phyloP scores from a whole-genome alignment of 176 grass and related monocot species.

The Aegilops longissima region DNA sequence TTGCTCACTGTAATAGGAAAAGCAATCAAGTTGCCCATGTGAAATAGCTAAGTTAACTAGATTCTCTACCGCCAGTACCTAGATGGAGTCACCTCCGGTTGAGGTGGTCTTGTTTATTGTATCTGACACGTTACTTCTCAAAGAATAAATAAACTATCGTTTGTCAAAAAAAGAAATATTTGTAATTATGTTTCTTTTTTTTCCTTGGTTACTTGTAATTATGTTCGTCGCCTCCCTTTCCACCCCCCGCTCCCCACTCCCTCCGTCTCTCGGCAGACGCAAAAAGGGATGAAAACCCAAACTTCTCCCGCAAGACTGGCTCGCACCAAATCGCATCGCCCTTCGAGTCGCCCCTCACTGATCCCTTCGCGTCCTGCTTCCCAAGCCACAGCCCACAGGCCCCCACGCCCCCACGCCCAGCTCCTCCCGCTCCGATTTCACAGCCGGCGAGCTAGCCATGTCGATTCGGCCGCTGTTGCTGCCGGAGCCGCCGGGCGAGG shows the following conservation, averaged over 20 bases:
- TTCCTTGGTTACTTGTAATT: too few relatives aligned
- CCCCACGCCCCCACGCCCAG: not conserved
- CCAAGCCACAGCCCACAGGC: not conserved
- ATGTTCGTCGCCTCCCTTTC: not conserved
- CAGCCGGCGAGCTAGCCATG: not conserved
- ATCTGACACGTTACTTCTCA: too few relatives aligned
- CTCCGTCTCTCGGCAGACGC: not conserved
- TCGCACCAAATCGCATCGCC: conserved; percentile 4
- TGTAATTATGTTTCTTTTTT: too few relatives aligned
- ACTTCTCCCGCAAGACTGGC: conserved; percentile 27
- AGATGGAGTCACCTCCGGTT: too few relatives aligned
- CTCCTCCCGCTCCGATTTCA: not conserved
- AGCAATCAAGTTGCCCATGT: too few relatives aligned
- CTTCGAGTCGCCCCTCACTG: not conserved
- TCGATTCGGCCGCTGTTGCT: conserved; percentile 51
- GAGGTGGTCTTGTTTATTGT: too few relatives aligned
- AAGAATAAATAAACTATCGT: too few relatives aligned
- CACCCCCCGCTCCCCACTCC: not conserved
- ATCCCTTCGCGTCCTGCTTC: conserved; percentile 4
- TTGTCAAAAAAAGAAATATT: too few relatives aligned
- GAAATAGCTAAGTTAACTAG: too few relatives aligned
- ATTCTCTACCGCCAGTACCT: too few relatives aligned
- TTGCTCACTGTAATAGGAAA: too few relatives aligned
- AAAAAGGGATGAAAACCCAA: not conserved
- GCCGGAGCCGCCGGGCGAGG: conserved; percentile 51